phyloP scores from a whole-genome alignment of 2,329 filamentous ascomycete species.

The Aureobasidium lini region DNA sequence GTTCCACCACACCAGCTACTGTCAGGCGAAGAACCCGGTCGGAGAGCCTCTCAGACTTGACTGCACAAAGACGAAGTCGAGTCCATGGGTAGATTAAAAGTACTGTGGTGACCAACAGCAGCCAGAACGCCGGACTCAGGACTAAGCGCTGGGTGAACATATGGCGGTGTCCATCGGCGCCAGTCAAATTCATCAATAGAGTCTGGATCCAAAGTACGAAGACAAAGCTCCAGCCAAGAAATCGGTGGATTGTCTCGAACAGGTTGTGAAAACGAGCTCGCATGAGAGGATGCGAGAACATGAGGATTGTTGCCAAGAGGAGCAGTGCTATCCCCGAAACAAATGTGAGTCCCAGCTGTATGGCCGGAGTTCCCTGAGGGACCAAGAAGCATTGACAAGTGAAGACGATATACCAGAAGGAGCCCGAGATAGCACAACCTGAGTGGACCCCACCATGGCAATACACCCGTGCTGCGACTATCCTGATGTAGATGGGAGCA shows the following conservation, averaged over 20 bases:
- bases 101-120: constrained; percentile 55
- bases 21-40: constrained; percentile 60
- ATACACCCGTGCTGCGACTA: constrained; percentile 31
- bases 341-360: constrained; percentile 33
- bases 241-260: constrained; percentile 66
- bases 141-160: constrained; percentile 29
- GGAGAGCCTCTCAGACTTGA: constrained; percentile 58
- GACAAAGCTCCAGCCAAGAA: constrained; percentile 61
- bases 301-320: constrained; percentile 53
- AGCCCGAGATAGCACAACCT: constrained; percentile 29
- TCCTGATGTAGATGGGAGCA: background rate
- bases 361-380: constrained; percentile 15
- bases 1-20: constrained; percentile 31
- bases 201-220: constrained; percentile 56
- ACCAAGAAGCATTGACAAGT: constrained; percentile 25
- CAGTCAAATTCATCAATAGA: constrained; percentile 39
- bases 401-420: constrained; percentile 38
- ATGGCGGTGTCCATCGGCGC: constrained; percentile 40
- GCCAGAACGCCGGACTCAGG: constrained; percentile 57
- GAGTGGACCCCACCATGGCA: constrained; percentile 35
- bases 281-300: constrained; percentile 56
- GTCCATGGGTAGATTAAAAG: constrained; percentile 67
- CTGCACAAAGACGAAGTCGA: constrained; percentile 53
- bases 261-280: constrained; percentile 57
- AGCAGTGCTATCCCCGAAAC: constrained; percentile 52